phyloP scores from a whole-genome alignment of 2,329 filamentous ascomycete species.

The Calonectria pseudoreteaudii region DNA sequence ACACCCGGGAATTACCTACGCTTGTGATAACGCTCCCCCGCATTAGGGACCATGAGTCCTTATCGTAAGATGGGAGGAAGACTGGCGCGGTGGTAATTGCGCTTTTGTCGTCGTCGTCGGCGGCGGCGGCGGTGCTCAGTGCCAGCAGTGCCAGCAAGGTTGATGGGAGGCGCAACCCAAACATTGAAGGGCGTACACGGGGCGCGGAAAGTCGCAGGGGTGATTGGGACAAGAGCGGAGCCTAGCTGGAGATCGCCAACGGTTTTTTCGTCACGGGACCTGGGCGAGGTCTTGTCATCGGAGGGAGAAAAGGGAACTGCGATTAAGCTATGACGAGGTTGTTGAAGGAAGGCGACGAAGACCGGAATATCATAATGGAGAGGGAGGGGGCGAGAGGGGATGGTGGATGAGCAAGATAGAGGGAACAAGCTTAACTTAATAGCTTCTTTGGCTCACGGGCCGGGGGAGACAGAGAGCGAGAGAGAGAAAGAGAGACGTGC shows the following conservation, averaged over 20 bases:
- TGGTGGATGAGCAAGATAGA: neutral
- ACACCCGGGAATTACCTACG: constrained; percentile 44
- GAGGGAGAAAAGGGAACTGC: neutral
- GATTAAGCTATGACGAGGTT: neutral
- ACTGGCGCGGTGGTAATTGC: constrained; percentile 57
- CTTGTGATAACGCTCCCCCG: constrained; percentile 59
- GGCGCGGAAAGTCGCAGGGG: constrained; percentile 21
- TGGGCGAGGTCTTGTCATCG: neutral
- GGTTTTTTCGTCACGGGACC: constrained; percentile 8
- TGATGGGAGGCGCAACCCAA: constrained; percentile 21
- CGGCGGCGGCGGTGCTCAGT: constrained; percentile 37
- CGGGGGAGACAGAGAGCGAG: neutral
- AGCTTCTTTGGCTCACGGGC: neutral
- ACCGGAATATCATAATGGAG: neutral
- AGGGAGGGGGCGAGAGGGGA: neutral
- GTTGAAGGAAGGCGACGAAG: neutral
- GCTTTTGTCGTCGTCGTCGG: constrained; percentile 30
- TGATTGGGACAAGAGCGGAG: neutral
- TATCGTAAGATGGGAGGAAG: constrained; percentile 57
- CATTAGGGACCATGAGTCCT: constrained; percentile 57
- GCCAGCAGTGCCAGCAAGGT: constrained; percentile 43
- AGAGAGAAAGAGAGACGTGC: neutral
- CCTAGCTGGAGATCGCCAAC: constrained; percentile 1
- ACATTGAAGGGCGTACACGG: constrained; percentile 20
- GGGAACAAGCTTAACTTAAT: constrained; percentile 11